A percentile compares a stretch with the other conserved stretches of the same genome.
Conservation (phyloP, 441 rosid species). For the Dalechampia spathulata region DNA sequence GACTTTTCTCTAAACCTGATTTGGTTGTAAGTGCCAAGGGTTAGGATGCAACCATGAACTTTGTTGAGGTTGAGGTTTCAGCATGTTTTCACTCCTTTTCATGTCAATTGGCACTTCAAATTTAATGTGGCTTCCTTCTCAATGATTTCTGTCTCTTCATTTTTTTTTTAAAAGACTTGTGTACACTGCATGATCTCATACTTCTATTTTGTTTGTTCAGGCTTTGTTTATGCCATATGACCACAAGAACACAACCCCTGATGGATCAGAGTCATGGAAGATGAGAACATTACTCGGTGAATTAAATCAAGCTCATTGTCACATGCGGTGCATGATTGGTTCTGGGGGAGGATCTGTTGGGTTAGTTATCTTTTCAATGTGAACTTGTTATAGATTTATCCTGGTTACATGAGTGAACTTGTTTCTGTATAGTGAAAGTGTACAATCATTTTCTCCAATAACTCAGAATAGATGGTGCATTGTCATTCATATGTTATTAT, state of each 20-base stretch:
- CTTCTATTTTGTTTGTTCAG: constrained; percentile 27
- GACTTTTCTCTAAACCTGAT: not conserved
- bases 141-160: not conserved
- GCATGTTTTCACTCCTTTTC: too few species aligned
- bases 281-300: constrained; percentile 77
- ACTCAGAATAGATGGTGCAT: not conserved
- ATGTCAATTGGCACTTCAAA: too few species aligned
- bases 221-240: constrained; percentile 99
- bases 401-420: not conserved
- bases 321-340: constrained; percentile 79
- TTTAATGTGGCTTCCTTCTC: not conserved
- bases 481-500: not conserved
- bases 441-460: not conserved
- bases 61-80: not conserved
- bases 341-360: constrained; percentile 99
- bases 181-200: not conserved
- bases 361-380: constrained; percentile 39
- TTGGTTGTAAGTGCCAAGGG: not conserved
- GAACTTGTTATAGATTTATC: constrained; percentile 5
- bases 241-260: constrained; percentile 87
- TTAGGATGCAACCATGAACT: not conserved
- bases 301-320: constrained; percentile 67
- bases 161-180: not conserved
- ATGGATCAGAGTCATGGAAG: constrained; percentile 44
- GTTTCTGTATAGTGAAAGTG: not conserved